Conservation (phyloP, 306 rosid genomes). For the Datisca glomerata region DNA sequence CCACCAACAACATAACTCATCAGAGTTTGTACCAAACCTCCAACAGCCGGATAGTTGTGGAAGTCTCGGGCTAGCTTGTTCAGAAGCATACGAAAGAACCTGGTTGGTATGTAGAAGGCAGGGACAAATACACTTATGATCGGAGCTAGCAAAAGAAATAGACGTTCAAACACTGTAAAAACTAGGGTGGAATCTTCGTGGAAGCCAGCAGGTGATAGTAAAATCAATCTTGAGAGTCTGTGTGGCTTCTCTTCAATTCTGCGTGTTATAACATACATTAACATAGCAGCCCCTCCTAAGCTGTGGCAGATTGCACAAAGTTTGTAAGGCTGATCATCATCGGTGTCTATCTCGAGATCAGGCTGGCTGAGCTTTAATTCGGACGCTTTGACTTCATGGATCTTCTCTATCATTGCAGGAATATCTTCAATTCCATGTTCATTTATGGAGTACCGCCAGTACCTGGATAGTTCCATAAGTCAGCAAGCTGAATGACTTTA, state of each 20-base stretch:
- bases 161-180: conserved; percentile 37
- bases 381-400: conserved; percentile 59
- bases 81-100: conserved; percentile 85
- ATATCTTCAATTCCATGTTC: conserved; percentile 91
- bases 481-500: not conserved
- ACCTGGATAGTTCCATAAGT: conserved; percentile 34
- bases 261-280: conserved; percentile 58
- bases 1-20: conserved; percentile 86
- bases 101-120: conserved; percentile 78
- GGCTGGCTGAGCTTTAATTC: conserved; percentile 67
- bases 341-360: conserved; percentile 39
- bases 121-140: conserved; percentile 56
- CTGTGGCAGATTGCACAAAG: conserved; percentile 82
- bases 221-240: conserved; percentile 69
- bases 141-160: conserved; percentile 48
- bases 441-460: conserved; percentile 85
- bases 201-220: conserved; percentile 89
- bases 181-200: conserved; percentile 60
- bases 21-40: conserved; percentile 83
- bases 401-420: conserved; percentile 85
- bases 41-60: conserved; percentile 81
- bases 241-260: conserved; percentile 66
- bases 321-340: conserved; percentile 58
- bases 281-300: conserved; percentile 81
- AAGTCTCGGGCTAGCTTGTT: conserved; percentile 86